A percentile compares a stretch with the other conserved stretches of the same genome.
Conservation (phyloP, 2,329 filamentous ascomycete species). For the Trichoderma sp. region DNA sequence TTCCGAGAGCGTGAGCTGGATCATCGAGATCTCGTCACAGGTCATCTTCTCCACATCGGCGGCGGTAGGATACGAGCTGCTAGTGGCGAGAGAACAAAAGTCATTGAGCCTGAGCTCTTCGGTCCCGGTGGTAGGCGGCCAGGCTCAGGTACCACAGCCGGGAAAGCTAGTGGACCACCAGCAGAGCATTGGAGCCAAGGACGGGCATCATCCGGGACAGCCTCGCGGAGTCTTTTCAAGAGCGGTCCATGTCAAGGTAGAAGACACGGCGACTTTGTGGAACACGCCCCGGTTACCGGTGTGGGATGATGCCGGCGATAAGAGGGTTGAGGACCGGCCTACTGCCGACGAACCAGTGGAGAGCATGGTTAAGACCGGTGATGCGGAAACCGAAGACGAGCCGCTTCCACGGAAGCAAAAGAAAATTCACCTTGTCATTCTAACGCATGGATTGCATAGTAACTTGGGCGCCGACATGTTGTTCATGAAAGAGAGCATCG, state of each 20-base stretch:
- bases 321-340: conserved; percentile 28
- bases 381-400: conserved; percentile 32
- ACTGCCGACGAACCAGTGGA: conserved; percentile 38
- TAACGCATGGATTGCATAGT: conserved; percentile 94
- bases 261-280: conserved; percentile 90
- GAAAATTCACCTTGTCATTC: conserved; percentile 84
- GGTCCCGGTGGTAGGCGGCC: conserved; percentile 47
- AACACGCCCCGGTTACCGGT: conserved; percentile 83
- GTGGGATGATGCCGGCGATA: conserved; percentile 50
- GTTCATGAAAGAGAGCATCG: conserved; percentile 95
- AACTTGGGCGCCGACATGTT: conserved; percentile 97
- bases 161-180: conserved; percentile 78
- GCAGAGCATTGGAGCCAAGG: conserved; percentile 57
- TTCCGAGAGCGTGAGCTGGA: conserved; percentile 71
- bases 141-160: conserved; percentile 58
- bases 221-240: conserved; percentile 80
- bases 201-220: conserved; percentile 62
- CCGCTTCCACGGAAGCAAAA: conserved; percentile 57
- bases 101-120: conserved; percentile 67
- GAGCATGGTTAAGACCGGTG: conserved; percentile 37
- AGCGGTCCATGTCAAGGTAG: conserved; percentile 74
- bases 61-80: conserved; percentile 81
- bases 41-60: conserved; percentile 91
- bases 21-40: conserved; percentile 89
- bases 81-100: conserved; percentile 83